These are phyloP conservation scores for Orobanche coerulescens DNA, from an alignment of 257 asterid species.

Conservation along the genomic window DNA sequence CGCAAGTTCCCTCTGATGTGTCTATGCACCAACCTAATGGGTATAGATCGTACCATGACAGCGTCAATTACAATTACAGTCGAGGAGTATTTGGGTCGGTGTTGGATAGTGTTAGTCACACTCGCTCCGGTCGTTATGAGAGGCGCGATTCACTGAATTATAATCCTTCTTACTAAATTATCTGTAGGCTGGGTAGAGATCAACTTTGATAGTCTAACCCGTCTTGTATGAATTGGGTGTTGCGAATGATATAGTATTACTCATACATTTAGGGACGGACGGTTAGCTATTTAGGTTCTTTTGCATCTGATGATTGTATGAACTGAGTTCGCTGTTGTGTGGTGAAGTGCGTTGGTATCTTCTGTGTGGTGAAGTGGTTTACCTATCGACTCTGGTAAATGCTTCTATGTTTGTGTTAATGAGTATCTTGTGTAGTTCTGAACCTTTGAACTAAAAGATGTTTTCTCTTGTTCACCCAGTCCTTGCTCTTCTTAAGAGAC, in stretches of 20 bases:
- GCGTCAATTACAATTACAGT: constrained; percentile 44
- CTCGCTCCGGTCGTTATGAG: constrained; percentile 59
- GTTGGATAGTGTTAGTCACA: constrained; percentile 43
- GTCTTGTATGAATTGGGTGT: constrained; percentile 22
- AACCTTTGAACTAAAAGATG: neutral
- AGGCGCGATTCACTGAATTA: constrained; percentile 33
- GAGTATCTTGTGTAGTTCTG: constrained; percentile 14
- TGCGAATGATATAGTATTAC: constrained; percentile 19
- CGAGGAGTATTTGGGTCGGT: constrained; percentile 64
- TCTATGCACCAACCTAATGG: constrained; percentile 55
- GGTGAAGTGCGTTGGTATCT: constrained; percentile 9
- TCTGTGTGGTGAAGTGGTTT: constrained; percentile 6
- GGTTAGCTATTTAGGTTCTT: constrained; percentile 12
- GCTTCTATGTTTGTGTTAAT: neutral
- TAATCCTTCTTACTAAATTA: constrained; percentile 32
- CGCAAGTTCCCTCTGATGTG: constrained; percentile 50
- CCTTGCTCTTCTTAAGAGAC: neutral
- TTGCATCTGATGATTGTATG: neutral
- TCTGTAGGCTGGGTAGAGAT: constrained; percentile 24
- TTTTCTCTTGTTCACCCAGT: neutral
- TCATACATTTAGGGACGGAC: constrained; percentile 18
- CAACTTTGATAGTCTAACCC: constrained; percentile 25
- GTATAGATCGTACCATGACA: constrained; percentile 55
- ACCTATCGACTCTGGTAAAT: constrained; percentile 6
- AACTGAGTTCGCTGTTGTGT: no score